Evolutionary conservation across 2,329 filamentous ascomycete genomes (phyloP), one percentile per base, ranked within the genome.

Genomic region (Apiospora phragmitis): DNA sequence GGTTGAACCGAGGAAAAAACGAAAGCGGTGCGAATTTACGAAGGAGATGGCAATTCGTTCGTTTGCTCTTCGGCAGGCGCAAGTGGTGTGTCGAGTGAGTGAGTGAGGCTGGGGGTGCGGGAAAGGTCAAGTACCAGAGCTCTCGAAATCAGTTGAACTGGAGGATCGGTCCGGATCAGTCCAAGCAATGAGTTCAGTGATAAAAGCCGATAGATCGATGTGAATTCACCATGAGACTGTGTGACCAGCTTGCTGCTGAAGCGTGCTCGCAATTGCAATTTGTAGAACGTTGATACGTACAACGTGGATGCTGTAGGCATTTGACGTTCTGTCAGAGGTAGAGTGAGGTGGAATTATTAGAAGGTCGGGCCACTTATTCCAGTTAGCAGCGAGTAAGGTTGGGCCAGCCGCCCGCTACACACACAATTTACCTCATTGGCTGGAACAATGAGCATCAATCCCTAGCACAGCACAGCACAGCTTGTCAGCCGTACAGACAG

Each of bases 281-380:
- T 62, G 38, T 38, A 12, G 21, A 62, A 32, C 55, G 55, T 62
- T 38, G 55, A 62, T 62, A 38, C 55, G 55, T 62, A 62, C 55
- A 62, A 62, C 55, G 55, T 62, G 55, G 55, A 62, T 62, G 55
- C 55, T 62, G 55, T 62, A 38, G 55, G 55, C 55, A 62, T 62
- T 62, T 62, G 55, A 38, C 32, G 29, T 62, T 38, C 18, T 38
- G 55, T 38, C 55, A 62, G 55, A 62, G 55, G 55, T 62, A 35
- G 35, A 32, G 32, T 62, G 29, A 62, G 32, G 55, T 38, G 55
- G 55, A 62, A 62, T 62, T 35, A 62, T 62, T 35, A 62, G 55
- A 62, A 62, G 55, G 32, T 4, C 55, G 55, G 55, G 18, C 55
- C 55, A 62, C 55, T 62, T 62, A 62, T 38, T 62, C 32, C 29